Base-by-base conservation (phyloP, 306 rosid species). In the Hippophae gyantsensis region DNA sequence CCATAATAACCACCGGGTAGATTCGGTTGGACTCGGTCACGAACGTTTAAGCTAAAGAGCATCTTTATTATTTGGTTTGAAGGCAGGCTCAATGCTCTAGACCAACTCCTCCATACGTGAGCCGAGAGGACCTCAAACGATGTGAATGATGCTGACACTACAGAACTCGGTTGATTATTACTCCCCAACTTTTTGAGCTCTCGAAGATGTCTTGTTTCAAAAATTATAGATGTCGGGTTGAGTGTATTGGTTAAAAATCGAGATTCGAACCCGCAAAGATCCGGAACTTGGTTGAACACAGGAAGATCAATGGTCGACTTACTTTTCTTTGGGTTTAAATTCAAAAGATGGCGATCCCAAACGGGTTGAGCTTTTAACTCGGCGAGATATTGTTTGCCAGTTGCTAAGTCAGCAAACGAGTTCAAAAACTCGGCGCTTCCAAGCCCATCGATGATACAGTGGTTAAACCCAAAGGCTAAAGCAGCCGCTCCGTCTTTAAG, bases 31-130 rank as follows among this genome's bases (percentile, higher is more conserved):
- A 90, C 73, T 55, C 95, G 85, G 64, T 58, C 67, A 50, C 98
- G 70, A 7, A 90, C 74, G 77, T 87, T 90, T 3, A 90, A 25
- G 67, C 96, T 87, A 72, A 90, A 87, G 0, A 90, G 72, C 1
- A 90, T 72, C 72, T 90, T 90, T 10, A 85, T 3, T 0, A 9
- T 66, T 42, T 90, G 98, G 66, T 69, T 86, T 6, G 81, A 51
- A 0, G 98, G 92, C 6, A 90, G 76, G 42, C 64, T 79, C 60
- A 90, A 5, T 11, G 98, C 81, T 55, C 79, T 69, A 7, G 89
- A 92, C 98, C 98, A 90, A 49, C 92, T 87, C 74, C 96, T 69
- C 98, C 98, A 90, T 10, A 90, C 78, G 66, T 87, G 98, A 0
- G 86, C 96, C 0, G 92, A 74, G 2, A 90, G 80, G 9, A 81